These are phyloP conservation scores for Ophiostoma montium DNA, from an alignment of 2,329 filamentous ascomycete genomes.

Conservation along the genomic window DNA sequence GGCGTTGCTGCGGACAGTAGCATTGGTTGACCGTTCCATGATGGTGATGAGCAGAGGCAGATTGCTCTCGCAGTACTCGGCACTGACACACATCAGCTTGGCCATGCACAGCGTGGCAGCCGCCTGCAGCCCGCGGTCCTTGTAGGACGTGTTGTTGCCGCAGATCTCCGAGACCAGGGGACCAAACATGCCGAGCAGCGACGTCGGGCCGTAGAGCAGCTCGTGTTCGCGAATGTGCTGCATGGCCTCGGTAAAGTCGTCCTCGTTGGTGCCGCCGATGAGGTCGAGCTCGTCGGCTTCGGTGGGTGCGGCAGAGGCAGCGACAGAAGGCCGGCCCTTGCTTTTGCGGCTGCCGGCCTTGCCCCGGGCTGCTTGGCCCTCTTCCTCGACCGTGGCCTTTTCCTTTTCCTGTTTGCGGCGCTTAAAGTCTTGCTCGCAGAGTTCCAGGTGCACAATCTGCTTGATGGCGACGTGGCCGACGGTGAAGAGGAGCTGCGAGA, in stretches of 20 bases:
- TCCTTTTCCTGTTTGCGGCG: slow-evolving; percentile 80
- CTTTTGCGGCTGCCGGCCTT: slow-evolving; percentile 13
- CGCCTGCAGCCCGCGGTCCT: slow-evolving; percentile 78
- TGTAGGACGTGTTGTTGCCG: slow-evolving; percentile 84
- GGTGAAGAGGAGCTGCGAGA: slow-evolving; percentile 87
- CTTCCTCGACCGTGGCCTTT: slow-evolving; percentile 24
- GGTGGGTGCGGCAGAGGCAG: slow-evolving; percentile 18
- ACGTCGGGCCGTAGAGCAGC: slow-evolving; percentile 67
- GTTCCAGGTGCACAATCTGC: slow-evolving; percentile 93
- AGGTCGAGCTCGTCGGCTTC: slow-evolving; percentile 81
- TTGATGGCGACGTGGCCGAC: slow-evolving; percentile 97
- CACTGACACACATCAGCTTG: slow-evolving; percentile 97
- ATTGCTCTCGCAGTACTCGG: slow-evolving; percentile 90
- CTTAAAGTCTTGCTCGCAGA: slow-evolving; percentile 98
- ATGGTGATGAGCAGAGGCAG: slow-evolving; percentile 92
- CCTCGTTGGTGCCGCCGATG: slow-evolving; percentile 90
- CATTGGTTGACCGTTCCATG: slow-evolving; percentile 84
- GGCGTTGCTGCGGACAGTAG: slow-evolving; percentile 87
- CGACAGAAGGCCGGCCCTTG: not conserved
- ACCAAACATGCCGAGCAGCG: slow-evolving; percentile 79
- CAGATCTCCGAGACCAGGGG: slow-evolving; percentile 88
- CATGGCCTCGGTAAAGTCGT: slow-evolving; percentile 83
- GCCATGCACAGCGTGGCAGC: slow-evolving; percentile 88
- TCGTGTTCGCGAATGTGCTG: slow-evolving; percentile 73
- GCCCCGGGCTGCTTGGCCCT: slow-evolving; percentile 1